Evolutionary conservation across 176 grass and related monocot species (phyloP), one percentile per base, ranked within the genome.

Genomic region (Oryza nivara): DNA sequence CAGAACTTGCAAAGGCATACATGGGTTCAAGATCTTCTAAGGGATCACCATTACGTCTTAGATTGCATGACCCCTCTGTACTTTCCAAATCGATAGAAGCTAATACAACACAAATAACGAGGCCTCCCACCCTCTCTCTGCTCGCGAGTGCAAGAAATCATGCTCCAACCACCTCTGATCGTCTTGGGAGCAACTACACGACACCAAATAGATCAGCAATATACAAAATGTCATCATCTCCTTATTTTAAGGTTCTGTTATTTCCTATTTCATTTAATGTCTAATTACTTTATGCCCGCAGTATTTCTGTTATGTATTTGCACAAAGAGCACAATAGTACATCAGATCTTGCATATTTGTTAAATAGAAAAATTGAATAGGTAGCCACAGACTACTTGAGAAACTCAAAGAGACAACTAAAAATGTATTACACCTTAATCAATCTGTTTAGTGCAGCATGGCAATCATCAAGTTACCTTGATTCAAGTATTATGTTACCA

Each of bases 1-100:
- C 86, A 60, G 86, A 94, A 84, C 68, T 91, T 78, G 86, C 89
- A 70, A 94, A 94, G 75, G 76, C 86, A 72, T 89, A 87, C 85
- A 91, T 94, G 92, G 63, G 81, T 72, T 89, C 77, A 74, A 78
- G 75, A 86, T 82, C 80, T 82, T 78, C 25, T 5, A 89, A 82
- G 40, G 79, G 70, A 19, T 72, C 77, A 19, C 81, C 77, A 11
- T 49, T 88, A 48, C 63, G 77, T 46, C 72, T 89, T 84, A 82
- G 89, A 80, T 70, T 89, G 77, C 86, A 89, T 22, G 81, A 84
- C 9, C 76, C 61, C 1, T 80, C 66, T 65, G 8, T 61, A 49
- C 35, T 69, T 20, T 47, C 77, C 63, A 87, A 51, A 75, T 63
- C 35, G 48, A 51, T 81, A 14, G 82, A 78, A 83, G 73, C 38